Evolutionary conservation across 345 rosid species (phyloP).

Genomic region (Ceriops zippeliana): DNA sequence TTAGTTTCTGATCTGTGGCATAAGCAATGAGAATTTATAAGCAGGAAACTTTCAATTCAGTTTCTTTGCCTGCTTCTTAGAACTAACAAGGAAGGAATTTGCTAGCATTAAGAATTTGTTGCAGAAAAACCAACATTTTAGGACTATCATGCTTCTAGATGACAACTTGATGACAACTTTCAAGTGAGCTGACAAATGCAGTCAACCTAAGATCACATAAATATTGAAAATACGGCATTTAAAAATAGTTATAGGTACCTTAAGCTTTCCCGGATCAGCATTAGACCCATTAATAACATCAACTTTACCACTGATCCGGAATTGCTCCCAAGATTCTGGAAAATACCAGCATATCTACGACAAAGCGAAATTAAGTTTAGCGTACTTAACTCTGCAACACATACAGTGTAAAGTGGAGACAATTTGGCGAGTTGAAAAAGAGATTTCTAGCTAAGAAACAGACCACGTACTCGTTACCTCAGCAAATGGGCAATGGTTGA

Average conservation of each 20-base stretch:
- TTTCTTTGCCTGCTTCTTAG: background rate
- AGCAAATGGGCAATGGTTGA: slow-evolving; percentile 63
- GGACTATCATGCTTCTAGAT: no score
- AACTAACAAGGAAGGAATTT: background rate
- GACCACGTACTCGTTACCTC: slow-evolving; percentile 48
- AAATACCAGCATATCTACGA: slow-evolving; percentile 83
- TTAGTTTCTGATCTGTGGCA: background rate
- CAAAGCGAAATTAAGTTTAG: background rate
- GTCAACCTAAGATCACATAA: background rate
- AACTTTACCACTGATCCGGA: slow-evolving; percentile 71
- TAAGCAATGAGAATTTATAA: background rate
- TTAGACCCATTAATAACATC: slow-evolving; percentile 65
- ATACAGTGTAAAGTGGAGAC: no score
- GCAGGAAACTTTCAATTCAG: background rate
- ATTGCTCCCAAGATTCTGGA: slow-evolving; percentile 86
- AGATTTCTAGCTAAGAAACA: background rate
- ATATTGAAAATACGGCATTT: background rate
- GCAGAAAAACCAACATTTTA: no score
- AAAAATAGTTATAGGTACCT: slow-evolving; percentile 35
- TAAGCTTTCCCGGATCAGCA: slow-evolving; percentile 55
- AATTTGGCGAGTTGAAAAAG: no score
- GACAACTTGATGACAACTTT: no score
- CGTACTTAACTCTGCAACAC: background rate
- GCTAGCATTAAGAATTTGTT: no score
- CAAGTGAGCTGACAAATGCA: no score